These are phyloP conservation scores for Macaranga tanarius DNA, from an alignment of 441 rosid species.

Conservation along the genomic window DNA sequence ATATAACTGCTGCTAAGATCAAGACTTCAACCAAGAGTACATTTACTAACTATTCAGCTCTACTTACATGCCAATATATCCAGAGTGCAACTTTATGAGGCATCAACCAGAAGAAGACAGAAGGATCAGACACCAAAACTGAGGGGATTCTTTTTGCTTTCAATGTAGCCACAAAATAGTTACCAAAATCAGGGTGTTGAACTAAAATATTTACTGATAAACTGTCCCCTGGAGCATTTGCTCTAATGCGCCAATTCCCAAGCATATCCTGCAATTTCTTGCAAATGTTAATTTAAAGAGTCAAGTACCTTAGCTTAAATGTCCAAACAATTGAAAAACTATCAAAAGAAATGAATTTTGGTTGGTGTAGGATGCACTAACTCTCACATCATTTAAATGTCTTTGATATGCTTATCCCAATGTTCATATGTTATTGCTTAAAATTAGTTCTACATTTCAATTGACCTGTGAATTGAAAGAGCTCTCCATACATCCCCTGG, in stretches of 20 bases:
- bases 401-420: background rate
- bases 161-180: constrained; percentile 71
- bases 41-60: constrained; percentile 2
- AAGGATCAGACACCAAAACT: constrained; percentile 38
- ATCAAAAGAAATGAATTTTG: background rate
- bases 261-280: constrained; percentile 67
- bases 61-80: constrained; percentile 97
- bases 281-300: background rate
- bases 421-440: background rate
- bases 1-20: background rate
- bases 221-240: constrained; percentile 62
- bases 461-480: background rate
- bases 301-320: background rate
- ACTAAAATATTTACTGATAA: constrained; percentile 60
- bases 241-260: constrained; percentile 75
- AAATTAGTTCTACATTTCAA: background rate
- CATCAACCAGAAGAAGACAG: constrained; percentile 86
- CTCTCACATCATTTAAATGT: background rate
- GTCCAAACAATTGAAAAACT: background rate
- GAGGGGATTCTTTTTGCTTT: constrained; percentile 52
- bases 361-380: background rate
- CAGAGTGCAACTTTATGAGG: constrained; percentile 90
- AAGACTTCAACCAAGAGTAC: background rate
- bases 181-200: constrained; percentile 74
- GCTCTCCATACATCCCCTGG: background rate